Percentiles rank a stretch among this genome's conserved stretches.
Evolutionary conservation across 1,284 basidiomycete genomes (phyloP).

Genomic region (Irpex sp.): DNA sequence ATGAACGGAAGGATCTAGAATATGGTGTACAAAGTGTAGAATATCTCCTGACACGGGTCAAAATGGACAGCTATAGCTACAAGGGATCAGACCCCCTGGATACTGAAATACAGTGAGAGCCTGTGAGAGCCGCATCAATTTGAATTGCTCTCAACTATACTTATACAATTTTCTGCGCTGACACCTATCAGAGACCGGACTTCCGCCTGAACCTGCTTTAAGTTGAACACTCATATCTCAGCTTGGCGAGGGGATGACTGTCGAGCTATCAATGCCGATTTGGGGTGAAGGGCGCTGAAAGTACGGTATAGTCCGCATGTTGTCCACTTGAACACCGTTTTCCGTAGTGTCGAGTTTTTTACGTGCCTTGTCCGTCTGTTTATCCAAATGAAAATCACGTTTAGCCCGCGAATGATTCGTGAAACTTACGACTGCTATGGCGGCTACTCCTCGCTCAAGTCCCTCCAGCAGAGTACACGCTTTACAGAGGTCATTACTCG

Average conservation of each 20-base stretch:
- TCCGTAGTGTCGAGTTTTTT: conserved; percentile 61
- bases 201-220: too few species aligned
- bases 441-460: conserved; percentile 80
- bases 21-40: too few species aligned
- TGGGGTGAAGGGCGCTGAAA: conserved; percentile 34
- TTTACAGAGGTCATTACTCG: conserved; percentile 90
- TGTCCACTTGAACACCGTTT: conserved; percentile 41
- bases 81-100: too few species aligned
- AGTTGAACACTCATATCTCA: neutral
- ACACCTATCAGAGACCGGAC: too few species aligned
- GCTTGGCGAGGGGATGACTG: neutral
- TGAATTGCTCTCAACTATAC: too few species aligned
- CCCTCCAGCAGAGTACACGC: conserved; percentile 90
- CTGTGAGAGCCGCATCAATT: too few species aligned
- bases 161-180: too few species aligned
- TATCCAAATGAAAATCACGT: conserved; percentile 3
- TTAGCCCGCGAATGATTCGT: neutral
- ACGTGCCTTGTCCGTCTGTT: conserved; percentile 60
- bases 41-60: too few species aligned
- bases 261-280: neutral
- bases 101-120: too few species aligned
- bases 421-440: conserved; percentile 59
- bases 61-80: too few species aligned
- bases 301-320: conserved; percentile 65
- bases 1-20: too few species aligned